Percentiles rank a stretch among this genome's conserved stretches.
These are phyloP conservation scores for Trifolium repens DNA, from an alignment of 306 rosid species.

Conservation along the genomic window DNA sequence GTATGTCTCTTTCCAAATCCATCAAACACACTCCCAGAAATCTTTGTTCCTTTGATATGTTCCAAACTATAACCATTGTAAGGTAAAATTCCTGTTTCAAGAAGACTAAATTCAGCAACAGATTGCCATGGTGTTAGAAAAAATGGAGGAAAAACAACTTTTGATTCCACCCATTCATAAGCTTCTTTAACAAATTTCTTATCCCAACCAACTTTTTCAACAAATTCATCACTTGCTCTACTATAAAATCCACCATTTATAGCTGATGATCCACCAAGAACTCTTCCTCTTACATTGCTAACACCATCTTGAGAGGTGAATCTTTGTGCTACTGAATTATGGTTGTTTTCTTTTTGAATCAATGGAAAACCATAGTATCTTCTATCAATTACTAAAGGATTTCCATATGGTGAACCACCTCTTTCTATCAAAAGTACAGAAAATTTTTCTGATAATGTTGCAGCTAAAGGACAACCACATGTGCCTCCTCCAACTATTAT, in stretches of 20 bases:
- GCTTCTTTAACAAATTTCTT: constrained; percentile 56
- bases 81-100: constrained; percentile 75
- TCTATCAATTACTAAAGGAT: constrained; percentile 62
- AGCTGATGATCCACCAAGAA: constrained; percentile 80
- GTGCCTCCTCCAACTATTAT: constrained; percentile 85
- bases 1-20: constrained; percentile 64
- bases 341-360: constrained; percentile 50
- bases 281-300: constrained; percentile 71
- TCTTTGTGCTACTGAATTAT: constrained; percentile 71
- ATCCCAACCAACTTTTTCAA: constrained; percentile 63
- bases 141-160: constrained; percentile 60
- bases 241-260: constrained; percentile 79
- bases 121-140: constrained; percentile 66
- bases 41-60: constrained; percentile 72
- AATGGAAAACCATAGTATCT: constrained; percentile 63
- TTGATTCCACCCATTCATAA: constrained; percentile 78
- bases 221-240: constrained; percentile 73
- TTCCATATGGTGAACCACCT: constrained; percentile 70
- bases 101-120: constrained; percentile 72
- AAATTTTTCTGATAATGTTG: constrained; percentile 68
- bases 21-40: constrained; percentile 75
- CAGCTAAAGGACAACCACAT: constrained; percentile 73
- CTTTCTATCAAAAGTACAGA: constrained; percentile 73
- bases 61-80: constrained; percentile 74
- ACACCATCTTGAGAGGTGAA: constrained; percentile 70